phyloP scores from a whole-genome alignment of 176 grass and related monocot genomes.

The Alopecurus myosuroides region DNA sequence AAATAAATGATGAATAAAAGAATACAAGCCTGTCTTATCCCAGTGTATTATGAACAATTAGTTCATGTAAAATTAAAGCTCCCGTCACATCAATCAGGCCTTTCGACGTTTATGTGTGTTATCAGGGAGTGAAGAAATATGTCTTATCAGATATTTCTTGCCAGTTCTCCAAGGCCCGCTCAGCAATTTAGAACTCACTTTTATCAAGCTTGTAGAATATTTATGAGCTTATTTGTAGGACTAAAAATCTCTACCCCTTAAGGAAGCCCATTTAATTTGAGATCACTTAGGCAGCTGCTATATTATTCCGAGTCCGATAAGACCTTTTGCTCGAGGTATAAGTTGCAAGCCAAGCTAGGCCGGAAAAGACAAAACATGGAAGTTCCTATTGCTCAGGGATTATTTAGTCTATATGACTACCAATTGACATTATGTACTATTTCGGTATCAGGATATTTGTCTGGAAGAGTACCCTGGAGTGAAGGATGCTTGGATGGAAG shows the following conservation, averaged over 20 bases:
- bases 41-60: conserved; percentile 1
- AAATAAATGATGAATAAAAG: background rate
- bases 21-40: background rate
- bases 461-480: conserved; percentile 90
- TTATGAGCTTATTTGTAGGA: background rate
- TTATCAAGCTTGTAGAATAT: background rate
- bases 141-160: background rate
- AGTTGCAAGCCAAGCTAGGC: background rate
- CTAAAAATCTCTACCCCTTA: background rate
- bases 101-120: background rate
- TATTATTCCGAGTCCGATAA: background rate
- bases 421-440: background rate
- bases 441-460: conserved; percentile 66
- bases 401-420: conserved; percentile 6
- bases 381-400: background rate
- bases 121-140: background rate
- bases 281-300: background rate
- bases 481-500: conserved; percentile 85
- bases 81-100: background rate
- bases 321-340: background rate
- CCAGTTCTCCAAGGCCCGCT: background rate
- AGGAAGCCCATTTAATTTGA: background rate
- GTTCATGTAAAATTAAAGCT: background rate
- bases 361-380: conserved; percentile 12
- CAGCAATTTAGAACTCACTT: background rate